Evolutionary conservation across 1,139 yeast species (phyloP).

Genomic region (Scheffersomyces segobiensis): DNA sequence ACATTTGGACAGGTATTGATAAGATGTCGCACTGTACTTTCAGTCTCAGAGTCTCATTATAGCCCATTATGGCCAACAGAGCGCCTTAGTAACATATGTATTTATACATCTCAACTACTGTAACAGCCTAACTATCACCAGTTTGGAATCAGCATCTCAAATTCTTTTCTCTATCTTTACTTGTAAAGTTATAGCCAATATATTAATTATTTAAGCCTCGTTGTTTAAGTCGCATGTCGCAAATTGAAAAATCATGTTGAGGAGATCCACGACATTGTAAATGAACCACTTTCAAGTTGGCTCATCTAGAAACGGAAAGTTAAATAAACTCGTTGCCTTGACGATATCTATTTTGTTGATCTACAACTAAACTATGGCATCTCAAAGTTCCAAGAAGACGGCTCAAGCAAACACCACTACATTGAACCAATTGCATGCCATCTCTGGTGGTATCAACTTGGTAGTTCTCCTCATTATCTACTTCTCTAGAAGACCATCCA

Average conservation of each 20-base stretch:
- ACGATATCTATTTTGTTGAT: no score
- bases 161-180: background rate
- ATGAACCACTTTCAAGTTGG: background rate
- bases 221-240: background rate
- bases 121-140: background rate
- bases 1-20: background rate
- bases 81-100: background rate
- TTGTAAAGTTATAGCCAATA: background rate
- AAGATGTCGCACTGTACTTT: background rate
- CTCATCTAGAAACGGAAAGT: background rate
- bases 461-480: constrained; percentile 42
- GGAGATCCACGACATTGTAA: background rate
- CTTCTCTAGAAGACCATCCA: constrained; percentile 53
- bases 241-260: background rate
- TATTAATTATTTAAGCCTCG: background rate
- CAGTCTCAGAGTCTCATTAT: background rate
- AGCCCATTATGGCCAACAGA: background rate
- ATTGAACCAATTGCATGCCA: constrained; percentile 54
- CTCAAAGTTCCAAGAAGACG: constrained; percentile 61
- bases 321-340: no score
- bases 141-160: background rate
- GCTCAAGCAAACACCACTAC: constrained; percentile 59
- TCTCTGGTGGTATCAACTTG: constrained; percentile 45
- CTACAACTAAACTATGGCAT: constrained; percentile 31
- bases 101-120: background rate